Percentiles rank a stretch among this genome's conserved stretches.
Evolutionary conservation across 495 filamentous ascomycete species (phyloP).

Genomic region (Neurospora sublineolata): DNA sequence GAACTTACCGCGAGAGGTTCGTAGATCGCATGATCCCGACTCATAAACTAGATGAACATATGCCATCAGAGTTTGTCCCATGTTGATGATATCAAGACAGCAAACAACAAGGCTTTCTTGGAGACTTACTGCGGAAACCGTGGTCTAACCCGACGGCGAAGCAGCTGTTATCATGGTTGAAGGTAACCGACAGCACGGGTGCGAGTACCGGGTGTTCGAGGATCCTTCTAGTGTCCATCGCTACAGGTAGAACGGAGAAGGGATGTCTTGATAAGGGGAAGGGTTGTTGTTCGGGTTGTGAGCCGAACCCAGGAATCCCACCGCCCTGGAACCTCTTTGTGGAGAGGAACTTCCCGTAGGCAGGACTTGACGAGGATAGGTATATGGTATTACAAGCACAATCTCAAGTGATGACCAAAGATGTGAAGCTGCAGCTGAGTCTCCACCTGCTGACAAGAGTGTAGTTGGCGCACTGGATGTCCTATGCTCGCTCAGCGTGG

Average conservation of each 20-base stretch:
- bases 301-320: background rate
- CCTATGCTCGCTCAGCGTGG: background rate
- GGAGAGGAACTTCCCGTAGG: background rate
- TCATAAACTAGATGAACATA: slow-evolving; percentile 52
- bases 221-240: slow-evolving; percentile 81
- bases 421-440: background rate
- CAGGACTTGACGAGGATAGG: background rate
- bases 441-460: background rate
- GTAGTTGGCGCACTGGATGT: background rate
- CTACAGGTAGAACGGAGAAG: background rate
- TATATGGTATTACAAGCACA: background rate
- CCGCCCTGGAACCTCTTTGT: background rate
- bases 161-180: slow-evolving; percentile 77
- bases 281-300: background rate
- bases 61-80: slow-evolving; percentile 3
- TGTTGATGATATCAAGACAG: background rate
- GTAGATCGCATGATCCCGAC: slow-evolving; percentile 62
- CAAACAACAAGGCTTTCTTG: background rate
- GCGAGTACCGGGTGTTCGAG: slow-evolving; percentile 55
- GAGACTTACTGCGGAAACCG: slow-evolving; percentile 71
- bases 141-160: slow-evolving; percentile 83
- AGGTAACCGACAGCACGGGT: slow-evolving; percentile 63
- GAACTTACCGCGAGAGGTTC: slow-evolving; percentile 38
- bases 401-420: background rate
- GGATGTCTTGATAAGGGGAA: background rate